These are phyloP conservation scores for Ulvella scutata DNA, from an alignment of 139 green algal genomes.

Conservation along the genomic window DNA sequence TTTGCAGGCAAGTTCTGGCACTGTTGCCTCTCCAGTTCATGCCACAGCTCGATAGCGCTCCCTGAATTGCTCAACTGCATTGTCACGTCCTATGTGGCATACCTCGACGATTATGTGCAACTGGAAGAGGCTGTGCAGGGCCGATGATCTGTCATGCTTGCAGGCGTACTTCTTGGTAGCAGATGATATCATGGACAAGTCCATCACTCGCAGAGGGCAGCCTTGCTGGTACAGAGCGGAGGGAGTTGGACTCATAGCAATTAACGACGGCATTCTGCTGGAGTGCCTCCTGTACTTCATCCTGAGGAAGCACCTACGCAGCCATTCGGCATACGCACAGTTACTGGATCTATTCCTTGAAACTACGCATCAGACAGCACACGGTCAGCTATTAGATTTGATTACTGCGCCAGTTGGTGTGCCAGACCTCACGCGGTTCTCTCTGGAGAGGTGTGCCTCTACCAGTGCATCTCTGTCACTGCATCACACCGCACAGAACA, in stretches of 20 bases:
- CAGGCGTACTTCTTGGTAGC: constrained; percentile 97
- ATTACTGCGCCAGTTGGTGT: constrained; percentile 79
- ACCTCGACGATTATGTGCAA: background rate
- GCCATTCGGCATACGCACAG: constrained; percentile 18
- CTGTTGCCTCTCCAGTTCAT: background rate
- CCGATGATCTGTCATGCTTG: constrained; percentile 14
- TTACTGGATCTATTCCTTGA: constrained; percentile 96
- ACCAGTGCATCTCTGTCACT: too few relatives aligned
- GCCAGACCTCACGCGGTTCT: constrained; percentile 34
- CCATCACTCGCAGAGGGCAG: constrained; percentile 86
- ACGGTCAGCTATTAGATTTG: constrained; percentile 91
- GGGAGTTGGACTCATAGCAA: constrained; percentile 84
- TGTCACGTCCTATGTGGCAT: background rate
- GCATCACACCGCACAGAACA: too few relatives aligned
- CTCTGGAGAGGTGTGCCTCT: background rate
- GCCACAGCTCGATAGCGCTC: too few relatives aligned
- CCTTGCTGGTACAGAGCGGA: constrained; percentile 88
- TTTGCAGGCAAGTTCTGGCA: background rate
- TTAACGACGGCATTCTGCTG: constrained; percentile 96
- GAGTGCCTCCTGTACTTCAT: constrained; percentile 88
- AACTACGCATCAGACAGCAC: constrained; percentile 82
- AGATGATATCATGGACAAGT: constrained; percentile 98
- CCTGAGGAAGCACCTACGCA: constrained; percentile 60
- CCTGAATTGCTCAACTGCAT: too few relatives aligned
- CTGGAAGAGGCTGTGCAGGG: background rate